Percentiles rank a stretch among this genome's conserved stretches.
Conservation (phyloP, 768 basidiomycete species). For the Tulasnella sp. region DNA sequence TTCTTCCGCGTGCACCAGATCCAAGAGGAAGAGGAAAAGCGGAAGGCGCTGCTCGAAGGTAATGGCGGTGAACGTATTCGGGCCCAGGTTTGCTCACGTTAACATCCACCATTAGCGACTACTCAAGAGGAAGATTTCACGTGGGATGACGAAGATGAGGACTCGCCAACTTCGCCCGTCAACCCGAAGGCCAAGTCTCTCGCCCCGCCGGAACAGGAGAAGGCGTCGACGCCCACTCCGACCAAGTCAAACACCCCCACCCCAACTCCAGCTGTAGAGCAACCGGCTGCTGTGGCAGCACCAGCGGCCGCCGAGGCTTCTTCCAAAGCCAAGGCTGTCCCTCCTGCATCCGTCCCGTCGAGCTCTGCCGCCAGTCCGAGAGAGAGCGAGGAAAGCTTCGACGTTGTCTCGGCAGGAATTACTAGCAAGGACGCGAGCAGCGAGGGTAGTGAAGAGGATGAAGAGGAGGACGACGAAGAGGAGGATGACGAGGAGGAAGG, state of each 20-base stretch:
- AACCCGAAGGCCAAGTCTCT: slow-evolving; percentile 2
- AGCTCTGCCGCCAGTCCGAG: slow-evolving; percentile 26
- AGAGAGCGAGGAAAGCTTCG: slow-evolving; percentile 53
- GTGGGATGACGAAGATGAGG: slow-evolving; percentile 92
- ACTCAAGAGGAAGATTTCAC: slow-evolving; percentile 70
- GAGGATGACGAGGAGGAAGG: slow-evolving; percentile 19
- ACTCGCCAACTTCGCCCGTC: slow-evolving; percentile 20
- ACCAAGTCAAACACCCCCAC: slow-evolving; percentile 17
- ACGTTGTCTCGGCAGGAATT: slow-evolving; percentile 33
- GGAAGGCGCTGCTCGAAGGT: slow-evolving; percentile 70
- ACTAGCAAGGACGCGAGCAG: slow-evolving; percentile 9
- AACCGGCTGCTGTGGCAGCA: neutral
- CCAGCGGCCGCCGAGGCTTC: neutral
- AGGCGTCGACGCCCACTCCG: neutral
- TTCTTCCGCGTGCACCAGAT: slow-evolving; percentile 85
- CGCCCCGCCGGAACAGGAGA: neutral
- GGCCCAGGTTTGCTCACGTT: neutral
- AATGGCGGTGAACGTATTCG: slow-evolving; percentile 15
- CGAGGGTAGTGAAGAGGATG: slow-evolving; percentile 19
- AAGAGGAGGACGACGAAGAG: slow-evolving; percentile 28
- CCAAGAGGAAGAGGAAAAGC: slow-evolving; percentile 60
- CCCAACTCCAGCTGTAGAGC: slow-evolving; percentile 16
- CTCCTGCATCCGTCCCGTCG: slow-evolving; percentile 26
- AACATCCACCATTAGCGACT: slow-evolving; percentile 22
- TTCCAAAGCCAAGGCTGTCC: slow-evolving; percentile 13